Evolutionary conservation across 257 asterid species (phyloP), one percentile per base, ranked within the genome.

Genomic region (Apocynum venetum): DNA sequence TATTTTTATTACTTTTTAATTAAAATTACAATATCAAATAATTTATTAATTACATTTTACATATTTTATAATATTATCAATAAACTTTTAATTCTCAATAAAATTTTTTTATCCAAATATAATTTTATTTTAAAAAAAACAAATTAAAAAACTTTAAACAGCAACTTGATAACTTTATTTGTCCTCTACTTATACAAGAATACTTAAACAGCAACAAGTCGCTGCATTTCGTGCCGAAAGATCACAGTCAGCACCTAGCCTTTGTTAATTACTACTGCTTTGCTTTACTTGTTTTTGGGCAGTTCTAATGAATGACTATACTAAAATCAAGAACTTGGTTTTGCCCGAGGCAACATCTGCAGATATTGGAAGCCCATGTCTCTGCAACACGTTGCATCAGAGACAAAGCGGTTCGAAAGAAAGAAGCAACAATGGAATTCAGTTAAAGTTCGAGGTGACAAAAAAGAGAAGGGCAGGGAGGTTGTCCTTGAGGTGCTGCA

Each of bases 241-340:
- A 53, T 44, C 53, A 14, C 9, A 8, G 38, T 73, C 19, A 12
- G 57, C 57, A 74, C 4, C 20, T 46, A n/a, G 59, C 13, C 78
- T 43, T 49, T 49, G 53, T 7, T 4, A 15, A 4, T 3, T 13
- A 12, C 1, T n/a, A 10, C 25, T 60, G 40, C 66, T 8, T 8
- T 12, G 12, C 8, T 0, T 56, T 19, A 4, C 8, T 59, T 61
- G 0, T 1, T 63, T 63, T 65, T 6, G 3, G 35, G 6, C 52
- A 2, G 15, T 19, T 66, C 47, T 66, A 40, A 11, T 19, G 19
- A 53, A 83, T 77, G 84, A 63, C 56, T 31, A 52, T 80, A 64
- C 80, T 86, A 40, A 85, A 84, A 40, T 63, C 89, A 69, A 79
- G n/a, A 44, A 68, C 46, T n/a, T n/a, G 15, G 61, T 66, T 83